A percentile compares a stretch with the other conserved stretches of the same genome.
Evolutionary conservation across 139 green algal species (phyloP).

Genomic region (Haematococcus sp.): DNA sequence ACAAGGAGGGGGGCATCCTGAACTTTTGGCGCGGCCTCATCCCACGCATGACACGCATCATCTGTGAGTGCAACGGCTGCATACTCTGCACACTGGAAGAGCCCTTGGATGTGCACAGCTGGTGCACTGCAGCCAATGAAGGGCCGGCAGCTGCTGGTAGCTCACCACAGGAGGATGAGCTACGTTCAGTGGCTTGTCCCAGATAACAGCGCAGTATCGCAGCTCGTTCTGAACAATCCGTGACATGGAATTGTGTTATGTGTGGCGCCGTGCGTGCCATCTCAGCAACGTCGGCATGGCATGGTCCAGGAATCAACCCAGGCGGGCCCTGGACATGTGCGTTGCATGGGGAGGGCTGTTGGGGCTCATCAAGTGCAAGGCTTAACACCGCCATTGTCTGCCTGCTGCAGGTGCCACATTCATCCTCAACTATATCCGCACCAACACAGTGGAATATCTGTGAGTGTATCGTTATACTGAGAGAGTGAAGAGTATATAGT

Average conservation of each 20-base stretch:
- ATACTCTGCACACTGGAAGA: conserved; percentile 17
- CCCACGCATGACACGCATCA: conserved; percentile 58
- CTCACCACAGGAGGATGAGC: no score
- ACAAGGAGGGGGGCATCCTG: conserved; percentile 45
- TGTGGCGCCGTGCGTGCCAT: no score
- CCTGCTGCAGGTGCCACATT: conserved; percentile 51
- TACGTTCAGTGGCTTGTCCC: no score
- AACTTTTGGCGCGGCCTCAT: conserved; percentile 59
- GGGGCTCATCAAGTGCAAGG: background rate
- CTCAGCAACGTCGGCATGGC: no score
- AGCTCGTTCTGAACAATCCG: no score
- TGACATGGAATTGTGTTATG: no score
- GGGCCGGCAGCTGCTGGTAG: conserved; percentile 22
- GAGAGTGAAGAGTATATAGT: no score
- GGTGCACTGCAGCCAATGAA: background rate
- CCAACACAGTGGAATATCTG: conserved; percentile 10
- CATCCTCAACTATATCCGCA: conserved; percentile 59
- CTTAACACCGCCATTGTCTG: background rate
- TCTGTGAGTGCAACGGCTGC: conserved; percentile 48
- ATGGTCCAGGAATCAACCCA: no score
- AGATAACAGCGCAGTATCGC: no score
- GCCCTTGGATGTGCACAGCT: conserved; percentile 6
- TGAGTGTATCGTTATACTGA: background rate
- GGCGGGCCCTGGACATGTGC: conserved; percentile 33
- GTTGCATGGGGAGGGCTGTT: background rate